Evolutionary conservation across 1,284 basidiomycete species (phyloP).

Genomic region (Marasmius fiardii): DNA sequence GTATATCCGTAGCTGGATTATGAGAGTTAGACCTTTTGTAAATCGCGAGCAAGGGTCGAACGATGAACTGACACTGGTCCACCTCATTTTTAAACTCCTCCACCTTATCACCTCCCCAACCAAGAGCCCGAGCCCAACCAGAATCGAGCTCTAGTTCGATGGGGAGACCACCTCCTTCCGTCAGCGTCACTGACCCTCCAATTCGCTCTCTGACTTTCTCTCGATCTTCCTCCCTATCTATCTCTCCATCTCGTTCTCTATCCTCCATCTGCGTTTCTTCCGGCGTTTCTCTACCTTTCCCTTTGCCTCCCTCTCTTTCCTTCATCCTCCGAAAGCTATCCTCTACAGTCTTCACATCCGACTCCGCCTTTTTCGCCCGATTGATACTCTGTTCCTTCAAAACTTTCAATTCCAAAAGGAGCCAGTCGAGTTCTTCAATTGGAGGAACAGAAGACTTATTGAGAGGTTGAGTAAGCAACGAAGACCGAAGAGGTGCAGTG

Average conservation of each 20-base stretch:
- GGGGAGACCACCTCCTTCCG: background rate
- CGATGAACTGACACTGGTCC: conserved; percentile 67
- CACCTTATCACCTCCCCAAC: conserved; percentile 22
- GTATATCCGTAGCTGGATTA: conserved; percentile 12
- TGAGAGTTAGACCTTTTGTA: conserved; percentile 12
- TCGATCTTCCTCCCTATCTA: conserved; percentile 30
- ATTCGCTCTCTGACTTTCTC: conserved; percentile 56
- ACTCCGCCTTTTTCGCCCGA: conserved; percentile 62
- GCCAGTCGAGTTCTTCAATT: conserved; percentile 66
- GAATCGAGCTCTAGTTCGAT: background rate
- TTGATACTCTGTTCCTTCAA: conserved; percentile 53
- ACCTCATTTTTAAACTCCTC: conserved; percentile 68
- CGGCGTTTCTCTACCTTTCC: conserved; percentile 55
- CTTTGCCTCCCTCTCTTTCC: conserved; percentile 53
- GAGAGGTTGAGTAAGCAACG: background rate
- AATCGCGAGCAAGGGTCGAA: conserved; percentile 17
- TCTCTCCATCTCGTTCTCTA: conserved; percentile 61
- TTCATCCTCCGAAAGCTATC: conserved; percentile 68
- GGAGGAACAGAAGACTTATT: conserved; percentile 43
- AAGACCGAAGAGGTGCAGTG: background rate
- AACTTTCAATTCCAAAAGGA: conserved; percentile 56
- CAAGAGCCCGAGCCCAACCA: background rate
- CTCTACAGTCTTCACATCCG: conserved; percentile 66
- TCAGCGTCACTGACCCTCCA: background rate
- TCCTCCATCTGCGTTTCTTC: conserved; percentile 46